Evolutionary conservation across 345 rosid genomes (phyloP).

Genomic region (Iberis pinnata): DNA sequence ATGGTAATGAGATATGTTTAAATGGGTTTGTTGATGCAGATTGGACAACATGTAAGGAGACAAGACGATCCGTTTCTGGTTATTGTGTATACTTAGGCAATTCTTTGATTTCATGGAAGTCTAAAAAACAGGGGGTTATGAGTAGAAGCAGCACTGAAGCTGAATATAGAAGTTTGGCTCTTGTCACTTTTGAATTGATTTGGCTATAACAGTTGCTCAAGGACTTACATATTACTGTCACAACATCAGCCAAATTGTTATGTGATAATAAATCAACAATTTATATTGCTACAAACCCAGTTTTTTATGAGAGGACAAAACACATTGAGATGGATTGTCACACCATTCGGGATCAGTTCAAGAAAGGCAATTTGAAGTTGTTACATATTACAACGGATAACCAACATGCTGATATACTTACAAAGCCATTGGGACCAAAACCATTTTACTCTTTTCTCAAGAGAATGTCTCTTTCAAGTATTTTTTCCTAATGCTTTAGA

Average conservation of each 20-base stretch:
- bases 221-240: accelerated
- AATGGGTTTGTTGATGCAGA: not conserved
- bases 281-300: not conserved
- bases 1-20: not conserved
- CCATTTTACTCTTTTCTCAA: no score
- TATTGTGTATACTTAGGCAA: not conserved
- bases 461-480: no score
- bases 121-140: not conserved
- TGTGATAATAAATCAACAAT: not conserved
- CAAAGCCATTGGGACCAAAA: no score
- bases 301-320: not conserved
- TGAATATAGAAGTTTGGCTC: not conserved
- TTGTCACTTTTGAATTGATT: not conserved
- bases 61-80: not conserved
- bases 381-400: no score
- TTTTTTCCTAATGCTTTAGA: no score
- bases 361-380: no score
- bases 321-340: not conserved
- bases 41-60: not conserved
- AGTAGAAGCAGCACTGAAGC: not conserved
- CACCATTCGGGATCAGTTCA: no score
- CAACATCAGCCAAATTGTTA: not conserved
- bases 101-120: not conserved
- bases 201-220: not conserved
- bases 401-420: no score